Evolutionary conservation across 2,329 filamentous ascomycete species (phyloP).

Genomic region (Hypoxylon sp.): DNA sequence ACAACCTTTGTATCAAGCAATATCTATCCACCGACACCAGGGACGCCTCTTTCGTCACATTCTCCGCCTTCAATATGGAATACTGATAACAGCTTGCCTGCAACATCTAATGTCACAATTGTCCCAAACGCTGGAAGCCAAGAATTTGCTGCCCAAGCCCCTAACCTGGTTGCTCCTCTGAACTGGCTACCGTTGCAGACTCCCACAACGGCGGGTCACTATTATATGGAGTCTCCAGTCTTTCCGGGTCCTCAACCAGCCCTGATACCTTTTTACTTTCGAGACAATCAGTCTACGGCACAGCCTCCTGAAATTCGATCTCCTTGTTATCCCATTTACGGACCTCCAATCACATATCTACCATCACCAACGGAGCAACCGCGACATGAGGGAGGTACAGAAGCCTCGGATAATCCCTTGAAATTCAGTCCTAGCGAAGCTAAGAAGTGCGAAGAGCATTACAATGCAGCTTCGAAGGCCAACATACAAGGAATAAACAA

Average conservation of each 20-base stretch:
- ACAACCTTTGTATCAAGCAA: not conserved
- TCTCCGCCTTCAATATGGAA: slow-evolving; percentile 17
- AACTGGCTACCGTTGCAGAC: slow-evolving; percentile 18
- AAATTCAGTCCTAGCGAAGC: slow-evolving; percentile 27
- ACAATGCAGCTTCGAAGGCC: slow-evolving; percentile 14
- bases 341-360: slow-evolving; percentile 12
- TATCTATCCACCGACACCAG: slow-evolving; percentile 16
- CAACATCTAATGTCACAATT: slow-evolving; percentile 3
- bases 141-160: slow-evolving; percentile 14
- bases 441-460: slow-evolving; percentile 38
- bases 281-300: slow-evolving; percentile 13
- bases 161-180: slow-evolving; percentile 9
- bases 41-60: slow-evolving; percentile 19
- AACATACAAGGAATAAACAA: slow-evolving; percentile 11
- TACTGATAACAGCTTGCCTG: slow-evolving; percentile 13
- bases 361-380: slow-evolving; percentile 7
- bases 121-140: slow-evolving; percentile 9
- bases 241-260: slow-evolving; percentile 23
- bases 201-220: slow-evolving; percentile 9
- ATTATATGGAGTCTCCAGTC: slow-evolving; percentile 23
- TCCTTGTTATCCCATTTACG: slow-evolving; percentile 7
- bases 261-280: slow-evolving; percentile 29
- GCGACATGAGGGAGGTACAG: not conserved
- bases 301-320: slow-evolving; percentile 22
- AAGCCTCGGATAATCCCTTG: slow-evolving; percentile 4